Evolutionary conservation across 2,329 filamentous ascomycete species (phyloP).

Genomic region (Didymella pomorum): DNA sequence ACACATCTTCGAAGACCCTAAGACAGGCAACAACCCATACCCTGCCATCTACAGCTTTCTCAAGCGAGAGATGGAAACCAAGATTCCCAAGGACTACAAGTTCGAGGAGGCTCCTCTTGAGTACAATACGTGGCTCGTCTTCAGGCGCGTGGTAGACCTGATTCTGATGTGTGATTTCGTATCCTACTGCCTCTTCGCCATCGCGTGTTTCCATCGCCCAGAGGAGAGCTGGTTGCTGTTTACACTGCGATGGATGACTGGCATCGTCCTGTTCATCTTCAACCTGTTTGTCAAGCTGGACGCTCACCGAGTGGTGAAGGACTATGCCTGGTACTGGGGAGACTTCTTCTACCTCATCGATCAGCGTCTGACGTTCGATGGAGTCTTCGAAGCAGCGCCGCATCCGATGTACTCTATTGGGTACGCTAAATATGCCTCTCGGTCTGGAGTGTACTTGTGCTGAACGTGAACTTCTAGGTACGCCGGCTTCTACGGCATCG

Average conservation of each 20-base stretch:
- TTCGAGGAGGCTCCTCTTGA: conserved; percentile 94
- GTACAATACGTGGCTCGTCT: conserved; percentile 99
- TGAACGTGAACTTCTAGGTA: conserved; percentile 66
- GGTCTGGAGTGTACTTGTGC: conserved; percentile 3
- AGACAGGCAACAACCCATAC: conserved; percentile 80
- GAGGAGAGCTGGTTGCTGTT: conserved; percentile 76
- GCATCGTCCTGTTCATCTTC: conserved; percentile 83
- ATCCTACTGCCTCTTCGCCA: conserved; percentile 94
- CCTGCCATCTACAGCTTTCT: conserved; percentile 84
- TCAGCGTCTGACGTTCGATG: conserved; percentile 96
- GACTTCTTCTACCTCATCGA: conserved; percentile 99
- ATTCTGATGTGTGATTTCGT: conserved; percentile 99
- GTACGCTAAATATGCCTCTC: conserved; percentile 10
- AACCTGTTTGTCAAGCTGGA: conserved; percentile 99
- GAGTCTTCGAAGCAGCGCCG: conserved; percentile 98
- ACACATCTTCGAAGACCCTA: conserved; percentile 84
- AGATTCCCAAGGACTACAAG: conserved; percentile 91
- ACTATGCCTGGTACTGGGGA: conserved; percentile 99
- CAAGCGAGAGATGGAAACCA: conserved; percentile 90
- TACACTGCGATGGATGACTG: conserved; percentile 77
- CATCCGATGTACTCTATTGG: conserved; percentile 49
- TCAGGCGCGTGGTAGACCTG: conserved; percentile 92
- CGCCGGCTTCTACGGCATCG: conserved; percentile 97
- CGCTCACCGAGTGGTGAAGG: conserved; percentile 96
- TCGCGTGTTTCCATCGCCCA: conserved; percentile 82